Percentiles rank a stretch among this genome's conserved stretches.
These are phyloP conservation scores for Xylaria acuta DNA, from an alignment of 495 filamentous ascomycete species.

Conservation along the genomic window DNA sequence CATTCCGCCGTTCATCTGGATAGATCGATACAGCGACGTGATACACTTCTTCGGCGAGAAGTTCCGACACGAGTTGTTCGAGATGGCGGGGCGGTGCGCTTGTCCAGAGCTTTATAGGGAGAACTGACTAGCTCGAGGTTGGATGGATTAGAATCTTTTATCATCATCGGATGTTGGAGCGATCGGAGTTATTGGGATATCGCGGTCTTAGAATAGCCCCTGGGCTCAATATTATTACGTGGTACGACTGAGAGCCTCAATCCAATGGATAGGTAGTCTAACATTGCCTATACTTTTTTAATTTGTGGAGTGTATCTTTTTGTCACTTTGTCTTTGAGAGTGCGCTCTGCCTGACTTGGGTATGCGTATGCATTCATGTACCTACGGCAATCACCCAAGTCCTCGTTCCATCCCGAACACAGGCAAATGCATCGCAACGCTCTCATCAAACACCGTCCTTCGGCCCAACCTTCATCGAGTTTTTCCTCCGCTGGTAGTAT, in stretches of 20 bases:
- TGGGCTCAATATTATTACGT: too few relatives aligned
- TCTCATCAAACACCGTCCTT: neutral
- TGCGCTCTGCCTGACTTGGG: neutral
- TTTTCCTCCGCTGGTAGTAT: neutral
- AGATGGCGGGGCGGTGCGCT: constrained; percentile 20
- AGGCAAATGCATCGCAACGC: neutral
- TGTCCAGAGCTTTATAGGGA: constrained; percentile 23
- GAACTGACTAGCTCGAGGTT: neutral
- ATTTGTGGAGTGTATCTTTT: neutral
- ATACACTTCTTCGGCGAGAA: constrained; percentile 27
- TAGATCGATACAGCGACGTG: constrained; percentile 23
- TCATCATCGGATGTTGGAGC: neutral
- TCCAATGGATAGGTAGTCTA: neutral
- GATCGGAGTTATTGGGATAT: constrained; percentile 2
- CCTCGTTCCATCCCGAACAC: neutral
- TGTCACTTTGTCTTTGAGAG: neutral
- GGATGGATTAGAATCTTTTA: neutral
- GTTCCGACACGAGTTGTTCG: constrained; percentile 17
- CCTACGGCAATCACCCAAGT: neutral
- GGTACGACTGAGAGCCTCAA: neutral
- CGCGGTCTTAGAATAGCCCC: neutral
- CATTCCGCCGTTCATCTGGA: constrained; percentile 24
- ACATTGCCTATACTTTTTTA: neutral
- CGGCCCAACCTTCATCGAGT: neutral
- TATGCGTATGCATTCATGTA: neutral